A percentile compares a stretch with the other conserved stretches of the same genome.
These are phyloP conservation scores for Arthrocladium fulminans DNA, from an alignment of 2,329 filamentous ascomycete species.

Conservation along the genomic window DNA sequence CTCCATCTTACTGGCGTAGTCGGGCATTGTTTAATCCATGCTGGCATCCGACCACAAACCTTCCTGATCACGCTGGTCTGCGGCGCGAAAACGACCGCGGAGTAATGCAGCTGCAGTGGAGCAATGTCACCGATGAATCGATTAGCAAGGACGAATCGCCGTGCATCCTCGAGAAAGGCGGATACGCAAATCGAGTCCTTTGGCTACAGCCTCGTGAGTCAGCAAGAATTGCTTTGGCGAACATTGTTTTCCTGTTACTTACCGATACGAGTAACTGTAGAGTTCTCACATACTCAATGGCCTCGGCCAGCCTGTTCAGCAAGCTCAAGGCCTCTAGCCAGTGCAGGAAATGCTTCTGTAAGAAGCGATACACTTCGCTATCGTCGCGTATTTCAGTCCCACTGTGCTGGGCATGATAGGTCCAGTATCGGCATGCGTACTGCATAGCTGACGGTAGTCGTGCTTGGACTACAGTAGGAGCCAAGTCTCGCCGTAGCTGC, in stretches of 20 bases:
- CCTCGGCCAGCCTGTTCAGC: constrained; percentile 19
- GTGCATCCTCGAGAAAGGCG: constrained; percentile 27
- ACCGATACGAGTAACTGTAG: constrained; percentile 14
- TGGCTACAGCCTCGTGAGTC: constrained; percentile 5
- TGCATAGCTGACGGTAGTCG: constrained; percentile 19
- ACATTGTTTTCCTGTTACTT: constrained; percentile 3
- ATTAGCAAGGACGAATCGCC: constrained; percentile 26
- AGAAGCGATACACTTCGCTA: constrained; percentile 13
- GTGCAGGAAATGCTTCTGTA: constrained; percentile 22
- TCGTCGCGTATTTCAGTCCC: constrained; percentile 1
- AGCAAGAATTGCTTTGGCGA: neutral
- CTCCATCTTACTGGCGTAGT: constrained; percentile 15
- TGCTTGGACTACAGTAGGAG: constrained; percentile 10
- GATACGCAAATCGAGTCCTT: constrained; percentile 11
- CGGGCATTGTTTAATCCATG: constrained; percentile 12
- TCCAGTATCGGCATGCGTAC: constrained; percentile 27
- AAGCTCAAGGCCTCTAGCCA: constrained; percentile 26
- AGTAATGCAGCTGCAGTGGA: constrained; percentile 31
- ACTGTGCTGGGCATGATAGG: constrained; percentile 22
- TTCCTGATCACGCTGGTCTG: constrained; percentile 22
- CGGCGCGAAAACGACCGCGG: constrained; percentile 29
- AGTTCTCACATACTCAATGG: constrained; percentile 15
- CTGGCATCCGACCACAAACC: constrained; percentile 19
- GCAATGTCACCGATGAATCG: constrained; percentile 23
- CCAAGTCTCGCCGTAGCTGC: constrained; percentile 8